A percentile compares a stretch with the other conserved stretches of the same genome.
Evolutionary conservation across 2,329 filamentous ascomycete species (phyloP).

Genomic region (Camptophora hylomeconis): DNA sequence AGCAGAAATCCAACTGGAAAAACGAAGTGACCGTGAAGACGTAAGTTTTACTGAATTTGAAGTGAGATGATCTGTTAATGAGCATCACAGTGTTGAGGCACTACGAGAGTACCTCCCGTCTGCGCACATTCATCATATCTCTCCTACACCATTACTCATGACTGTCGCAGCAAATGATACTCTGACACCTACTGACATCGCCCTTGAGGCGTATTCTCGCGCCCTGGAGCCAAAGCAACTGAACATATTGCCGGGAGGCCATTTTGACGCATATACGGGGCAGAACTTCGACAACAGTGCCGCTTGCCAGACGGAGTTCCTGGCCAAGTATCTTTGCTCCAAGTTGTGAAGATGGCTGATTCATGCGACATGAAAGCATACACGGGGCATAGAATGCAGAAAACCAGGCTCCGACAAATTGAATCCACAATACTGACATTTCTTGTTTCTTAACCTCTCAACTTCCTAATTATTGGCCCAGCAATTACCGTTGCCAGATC

Average conservation of each 20-base stretch:
- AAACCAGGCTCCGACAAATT: too few species aligned
- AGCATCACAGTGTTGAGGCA: conserved; percentile 5
- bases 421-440: too few species aligned
- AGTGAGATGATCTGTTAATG: not conserved
- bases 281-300: conserved; percentile 18
- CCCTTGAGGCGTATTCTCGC: conserved; percentile 24
- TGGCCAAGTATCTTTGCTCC: conserved; percentile 18
- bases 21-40: conserved; percentile 26
- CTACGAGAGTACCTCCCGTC: conserved; percentile 16
- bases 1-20: conserved; percentile 24
- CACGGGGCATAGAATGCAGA: too few species aligned
- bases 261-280: conserved; percentile 28
- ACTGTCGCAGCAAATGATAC: conserved; percentile 23
- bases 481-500: too few species aligned
- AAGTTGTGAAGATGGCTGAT: too few species aligned
- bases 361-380: too few species aligned
- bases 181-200: conserved; percentile 22
- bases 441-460: too few species aligned
- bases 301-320: conserved; percentile 21
- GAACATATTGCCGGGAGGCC: conserved; percentile 24
- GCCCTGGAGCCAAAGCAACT: conserved; percentile 29
- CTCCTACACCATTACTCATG: conserved; percentile 28
- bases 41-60: conserved; percentile 7
- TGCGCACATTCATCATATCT: conserved; percentile 24
- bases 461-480: too few species aligned